Conservation (phyloP, 257 asterid species). For the Handroanthus guayacan region DNA sequence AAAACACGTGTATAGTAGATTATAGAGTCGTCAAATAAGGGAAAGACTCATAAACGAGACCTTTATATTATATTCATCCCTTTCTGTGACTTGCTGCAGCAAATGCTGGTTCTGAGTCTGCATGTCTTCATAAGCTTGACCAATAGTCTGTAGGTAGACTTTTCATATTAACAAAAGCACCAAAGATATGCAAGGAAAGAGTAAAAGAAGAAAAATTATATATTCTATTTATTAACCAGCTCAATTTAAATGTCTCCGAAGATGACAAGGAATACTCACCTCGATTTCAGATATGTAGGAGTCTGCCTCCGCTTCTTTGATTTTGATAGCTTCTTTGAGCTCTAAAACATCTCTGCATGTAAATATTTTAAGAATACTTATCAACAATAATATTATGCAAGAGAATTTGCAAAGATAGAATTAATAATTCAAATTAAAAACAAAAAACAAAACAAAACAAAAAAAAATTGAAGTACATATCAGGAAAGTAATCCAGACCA, state of each 20-base stretch:
- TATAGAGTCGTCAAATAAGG: constrained; percentile 2
- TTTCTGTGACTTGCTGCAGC: constrained; percentile 80
- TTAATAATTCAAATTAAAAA: constrained; percentile 22
- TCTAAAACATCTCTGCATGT: constrained; percentile 84
- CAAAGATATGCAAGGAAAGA: constrained; percentile 32
- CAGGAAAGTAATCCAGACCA: neutral
- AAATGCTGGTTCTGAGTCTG: constrained; percentile 94
- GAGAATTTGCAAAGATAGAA: constrained; percentile 22
- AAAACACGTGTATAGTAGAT: constrained; percentile 7
- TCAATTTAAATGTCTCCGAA: constrained; percentile 15
- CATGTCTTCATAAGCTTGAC: constrained; percentile 99
- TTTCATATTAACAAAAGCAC: constrained; percentile 31
- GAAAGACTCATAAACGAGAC: constrained; percentile 42
- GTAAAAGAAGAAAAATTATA: constrained; percentile 20
- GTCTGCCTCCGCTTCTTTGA: constrained; percentile 85
- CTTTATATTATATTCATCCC: constrained; percentile 94
- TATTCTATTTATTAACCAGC: constrained; percentile 2
- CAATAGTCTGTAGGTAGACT: constrained; percentile 76
- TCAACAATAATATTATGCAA: constrained; percentile 15
- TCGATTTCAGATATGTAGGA: constrained; percentile 92
- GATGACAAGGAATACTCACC: constrained; percentile 50
- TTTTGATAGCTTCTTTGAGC: constrained; percentile 87
- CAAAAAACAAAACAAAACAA: neutral
- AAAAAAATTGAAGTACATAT: no score
- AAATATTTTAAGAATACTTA: constrained; percentile 27